Percentiles rank a stretch among this genome's conserved stretches.
Evolutionary conservation across 2,329 filamentous ascomycete genomes (phyloP).

Genomic region (Madurella fahalii): DNA sequence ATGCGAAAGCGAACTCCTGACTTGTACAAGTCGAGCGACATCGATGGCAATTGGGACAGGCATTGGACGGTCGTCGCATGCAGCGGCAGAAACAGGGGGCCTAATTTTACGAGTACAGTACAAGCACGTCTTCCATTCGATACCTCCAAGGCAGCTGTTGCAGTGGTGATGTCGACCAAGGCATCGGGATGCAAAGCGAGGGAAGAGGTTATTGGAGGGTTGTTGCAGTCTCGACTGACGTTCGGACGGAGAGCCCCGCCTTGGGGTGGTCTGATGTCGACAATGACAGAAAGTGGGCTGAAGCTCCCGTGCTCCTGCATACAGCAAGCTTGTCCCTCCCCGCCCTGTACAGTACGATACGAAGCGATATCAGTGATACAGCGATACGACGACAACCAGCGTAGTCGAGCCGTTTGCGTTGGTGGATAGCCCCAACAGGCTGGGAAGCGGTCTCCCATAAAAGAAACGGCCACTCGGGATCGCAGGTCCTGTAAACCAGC

Average conservation of each 20-base stretch:
- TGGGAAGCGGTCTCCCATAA: too few species aligned
- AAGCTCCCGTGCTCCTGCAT: neutral
- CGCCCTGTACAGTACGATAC: neutral
- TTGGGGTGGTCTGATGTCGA: constrained; percentile 16
- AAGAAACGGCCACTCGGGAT: too few species aligned
- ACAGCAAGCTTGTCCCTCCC: neutral
- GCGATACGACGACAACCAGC: neutral
- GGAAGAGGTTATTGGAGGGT: neutral
- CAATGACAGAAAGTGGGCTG: constrained; percentile 4
- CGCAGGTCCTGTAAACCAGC: too few species aligned
- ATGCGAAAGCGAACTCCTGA: neutral
- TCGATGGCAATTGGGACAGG: too few species aligned
- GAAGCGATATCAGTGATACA: too few species aligned
- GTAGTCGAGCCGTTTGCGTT: too few species aligned
- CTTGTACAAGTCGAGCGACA: neutral
- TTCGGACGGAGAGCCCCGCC: too few species aligned
- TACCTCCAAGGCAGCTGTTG: neutral
- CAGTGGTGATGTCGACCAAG: neutral
- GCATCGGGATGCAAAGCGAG: neutral
- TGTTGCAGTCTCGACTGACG: neutral
- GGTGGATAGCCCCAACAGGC: too few species aligned
- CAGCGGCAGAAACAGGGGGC: neutral
- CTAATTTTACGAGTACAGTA: neutral
- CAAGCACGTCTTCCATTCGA: neutral
- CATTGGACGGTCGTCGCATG: neutral